Base-by-base conservation (phyloP, 2,329 filamentous ascomycete species). In the Alternaria metachromatica region DNA sequence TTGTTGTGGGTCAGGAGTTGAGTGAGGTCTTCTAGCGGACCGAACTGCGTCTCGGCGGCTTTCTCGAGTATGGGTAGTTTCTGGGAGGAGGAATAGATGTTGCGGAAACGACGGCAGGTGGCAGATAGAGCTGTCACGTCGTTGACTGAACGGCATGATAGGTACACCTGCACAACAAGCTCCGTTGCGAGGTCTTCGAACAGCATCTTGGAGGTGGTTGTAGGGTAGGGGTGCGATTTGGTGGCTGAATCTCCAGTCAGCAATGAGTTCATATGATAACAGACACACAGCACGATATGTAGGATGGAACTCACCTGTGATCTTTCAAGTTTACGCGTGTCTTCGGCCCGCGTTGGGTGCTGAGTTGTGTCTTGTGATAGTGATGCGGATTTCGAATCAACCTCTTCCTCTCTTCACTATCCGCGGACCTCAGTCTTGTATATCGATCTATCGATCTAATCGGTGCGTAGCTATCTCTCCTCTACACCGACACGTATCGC, bases 1-100 rank as follows among this genome's bases (percentile, higher is more conserved):
- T 83, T 79, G 67, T 90, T 89, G 72, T 88, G 85, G 18, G 87
- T 89, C 41, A 89, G 79, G 18, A 90, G 78, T 71, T 89, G 87
- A 60, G 87, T 82, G 63, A 87, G 84, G 73, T 89, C 87, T 60
- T 86, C 71, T 13, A 89, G 75, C 3, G 88, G 88, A 0, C 88
- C 87, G 67, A 85, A 87, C 72, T 89, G 85, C 30, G 78, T 74
- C 71, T 89, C 85, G 25, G 85, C 85, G 25, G 83, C 86, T 55
- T 80, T 72, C 62, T 83, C 81, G 58, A 90, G 83, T 57, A 89
- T 87, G 55, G 81, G 71, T 18, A 89, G 80, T 67, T 85, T 85
- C 71, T 85, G 85, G 50, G 85, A 86, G 11, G 83, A 84, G 18
- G 82, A 75, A 68, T 85, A 87, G 64, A 89, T 82, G 58, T 78